Evolutionary conservation across 2,329 filamentous ascomycete genomes (phyloP), one percentile per base, ranked within the genome.

Genomic region (Fusarium tuaranense): DNA sequence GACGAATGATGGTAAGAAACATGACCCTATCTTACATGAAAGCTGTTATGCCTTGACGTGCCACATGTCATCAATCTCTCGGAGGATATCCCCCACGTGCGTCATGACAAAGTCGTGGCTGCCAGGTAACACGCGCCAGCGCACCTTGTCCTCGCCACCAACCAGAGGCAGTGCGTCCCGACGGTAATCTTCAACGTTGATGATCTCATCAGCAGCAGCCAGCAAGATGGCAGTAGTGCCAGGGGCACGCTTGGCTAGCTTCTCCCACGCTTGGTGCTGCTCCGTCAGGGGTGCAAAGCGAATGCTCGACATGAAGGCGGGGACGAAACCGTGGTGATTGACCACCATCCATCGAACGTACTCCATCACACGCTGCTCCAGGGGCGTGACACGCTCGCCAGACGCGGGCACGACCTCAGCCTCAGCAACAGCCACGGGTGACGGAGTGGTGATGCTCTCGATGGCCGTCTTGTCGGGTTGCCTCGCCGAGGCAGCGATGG

Each of bases 51-150:
- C 41, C 64, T 74, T 67, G 32, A 69, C 70, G 5, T 77, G 82
- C 88, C 88, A 91, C 67, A 88, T 86, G 34, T 82, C 80, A 65
- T 87, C 86, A 12, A 91, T 82, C 65, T 83, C 84, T 48, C 80
- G 77, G 68, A 90, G 75, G 13, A 88, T 86, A 39, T 82, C 78
- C 8, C 80, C 76, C 0, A 84, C 79, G 68, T 88, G 85, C n/a
- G 89, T 90, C 83, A 91, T 91, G 18, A 90, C 89, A 75, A 92
- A 92, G 72, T 92, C 90, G 76, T 92, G 90, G 2, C 86, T 87
- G 2, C 88, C 89, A 0, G 86, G 85, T 2, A 92, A 81, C 13
- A 88, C 79, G 38, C 82, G 84, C 86, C 88, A 90, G 48, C 82
- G 80, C 8, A 91, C 85, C 16, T 84, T 84, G 1, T 85, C 83